A percentile compares a stretch with the other conserved stretches of the same genome.
These are phyloP conservation scores for Triticum turgidum DNA, from an alignment of 176 grass and related monocot genomes.

Conservation along the genomic window DNA sequence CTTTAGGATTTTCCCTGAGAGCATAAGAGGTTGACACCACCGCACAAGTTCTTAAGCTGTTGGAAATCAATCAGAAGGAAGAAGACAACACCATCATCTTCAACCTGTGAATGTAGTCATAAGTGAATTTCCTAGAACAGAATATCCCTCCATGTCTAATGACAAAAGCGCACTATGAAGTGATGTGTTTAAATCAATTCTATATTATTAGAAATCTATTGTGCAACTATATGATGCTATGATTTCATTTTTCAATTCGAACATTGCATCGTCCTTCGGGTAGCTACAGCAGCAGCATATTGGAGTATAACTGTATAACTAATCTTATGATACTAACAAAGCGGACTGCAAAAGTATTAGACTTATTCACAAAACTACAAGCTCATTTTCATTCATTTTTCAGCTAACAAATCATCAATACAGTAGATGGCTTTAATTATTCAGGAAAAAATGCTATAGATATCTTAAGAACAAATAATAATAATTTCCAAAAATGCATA, in stretches of 20 bases:
- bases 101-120: slow-evolving; percentile 38
- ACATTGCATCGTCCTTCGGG: neutral
- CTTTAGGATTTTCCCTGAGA: slow-evolving; percentile 62
- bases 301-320: neutral
- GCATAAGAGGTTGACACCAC: slow-evolving; percentile 34
- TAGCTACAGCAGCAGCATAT: neutral
- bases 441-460: no score
- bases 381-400: no score
- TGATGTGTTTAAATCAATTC: neutral
- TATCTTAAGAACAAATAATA: no score
- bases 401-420: no score
- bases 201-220: neutral
- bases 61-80: slow-evolving; percentile 70
- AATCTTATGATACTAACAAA: neutral
- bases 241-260: neutral
- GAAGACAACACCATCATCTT: slow-evolving; percentile 46
- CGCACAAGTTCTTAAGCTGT: slow-evolving; percentile 39
- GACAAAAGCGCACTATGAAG: neutral
- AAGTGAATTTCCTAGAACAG: neutral
- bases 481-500: no score
- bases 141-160: neutral
- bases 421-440: no score
- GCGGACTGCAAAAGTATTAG: no score
- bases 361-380: no score
- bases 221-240: neutral